Base-by-base conservation (phyloP, 805 yeast species). In the Wickerhamomyces silvicola region DNA sequence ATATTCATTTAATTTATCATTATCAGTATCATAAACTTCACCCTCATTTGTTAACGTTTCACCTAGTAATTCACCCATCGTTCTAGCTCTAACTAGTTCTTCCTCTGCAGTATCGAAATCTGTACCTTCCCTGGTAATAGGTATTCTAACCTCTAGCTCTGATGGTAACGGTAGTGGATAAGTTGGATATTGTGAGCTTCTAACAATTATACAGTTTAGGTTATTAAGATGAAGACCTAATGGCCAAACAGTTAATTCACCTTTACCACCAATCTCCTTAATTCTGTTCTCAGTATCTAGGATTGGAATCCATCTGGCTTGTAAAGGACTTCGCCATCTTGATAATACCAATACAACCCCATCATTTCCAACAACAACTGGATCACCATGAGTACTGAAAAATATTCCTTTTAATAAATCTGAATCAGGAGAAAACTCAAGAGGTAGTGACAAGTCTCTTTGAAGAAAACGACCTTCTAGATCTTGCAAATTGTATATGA, bases 351-450 rank as follows among this genome's bases (percentile, higher is more conserved):
- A 56, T 23, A 92, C 64, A 9, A 78, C 70, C 39, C 86, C 86
- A 41, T 80, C 87, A 20, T 68, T 63, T n/a, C 94, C 95, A 34
- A 79, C 81, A 6, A 88, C 54, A 41, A 92, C 82, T 1, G 98
- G 98, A 54, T 90, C 97, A 14, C 95, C 95, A 47, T 73, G 79
- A 27, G 79, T 78, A 26, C 85, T 81, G 64, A 90, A 92, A 50
- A 92, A 87, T n/a, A 84, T 54, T 3, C 88, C 80, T 41, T 72
- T 75, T 64, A 58, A 46, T 61, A 68, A 49, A 41, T 44, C 48
- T 6, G 40, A 37, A 4, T 38, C 38, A 4, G 42, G 28, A 5
- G 37, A 36, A 14, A 48, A 25, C 11, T 45, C 51, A 6, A 72
- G 38, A 0, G 79, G 79, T 18, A 73, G 41, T 5, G 70, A 49